Base-by-base conservation (phyloP, 352 stramenopile species). In the Thalassiosira mediterranea region DNA sequence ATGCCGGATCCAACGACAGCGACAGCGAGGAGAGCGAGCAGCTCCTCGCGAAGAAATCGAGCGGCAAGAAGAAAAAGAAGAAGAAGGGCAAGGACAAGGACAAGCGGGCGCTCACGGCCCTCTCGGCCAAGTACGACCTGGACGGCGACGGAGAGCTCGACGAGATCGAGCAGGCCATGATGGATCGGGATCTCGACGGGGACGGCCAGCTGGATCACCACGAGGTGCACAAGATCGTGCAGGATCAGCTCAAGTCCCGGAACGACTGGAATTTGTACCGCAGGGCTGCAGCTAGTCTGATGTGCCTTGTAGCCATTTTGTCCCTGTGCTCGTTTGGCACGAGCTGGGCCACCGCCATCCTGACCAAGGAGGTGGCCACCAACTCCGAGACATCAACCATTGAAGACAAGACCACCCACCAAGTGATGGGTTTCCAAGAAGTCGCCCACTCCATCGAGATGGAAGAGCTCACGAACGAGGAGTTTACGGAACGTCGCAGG, bases 311-410 rank as follows among this genome's bases (percentile, higher is more conserved):
- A 10, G 63, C 78, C 4, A 23, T 84, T 8, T 48, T 84, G 8
- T 54, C 73, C 8, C 21, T 84, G 8, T 42, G 31, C 19, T 84
- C 83, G 58, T 53, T 87, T 49, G 79, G 64, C 34, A 82, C 79
- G 4, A 64, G 46, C 47, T 81, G 83, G 56, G 79, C 73, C 3
- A 69, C 74, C 15, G 73, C 79, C 2, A 51, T 25, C n/a, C 37
- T 87, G 21, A 61, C 61, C 28, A 83, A 87, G 56, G 79, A 87
- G 44, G n/a, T n/a, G n/a, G n/a, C n/a, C n/a, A n/a, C n/a, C n/a
- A 5, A 53, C 44, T n/a, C n/a, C n/a, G n/a, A n/a, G n/a, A n/a
- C n/a, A n/a, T n/a, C n/a, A n/a, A n/a, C n/a, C n/a, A n/a, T n/a
- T n/a, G n/a, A n/a, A 17, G 26, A 15, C n/a, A 52, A n/a, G 4